Percentiles rank a stretch among this genome's conserved stretches.
Evolutionary conservation across 768 basidiomycete species (phyloP).

Genomic region (Rhodocollybia butyracea): DNA sequence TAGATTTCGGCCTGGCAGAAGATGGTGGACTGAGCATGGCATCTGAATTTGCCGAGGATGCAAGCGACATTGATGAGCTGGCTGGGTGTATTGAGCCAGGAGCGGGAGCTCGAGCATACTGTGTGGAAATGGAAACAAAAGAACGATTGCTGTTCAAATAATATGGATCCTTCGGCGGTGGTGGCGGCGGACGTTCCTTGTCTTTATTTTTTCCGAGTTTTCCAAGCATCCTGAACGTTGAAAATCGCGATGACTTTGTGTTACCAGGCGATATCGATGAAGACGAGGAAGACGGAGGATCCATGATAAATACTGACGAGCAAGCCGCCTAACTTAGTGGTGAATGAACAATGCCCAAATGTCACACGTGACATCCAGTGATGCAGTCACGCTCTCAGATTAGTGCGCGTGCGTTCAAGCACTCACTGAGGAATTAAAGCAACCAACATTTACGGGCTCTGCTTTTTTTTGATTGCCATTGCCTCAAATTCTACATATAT

Average conservation of each 20-base stretch:
- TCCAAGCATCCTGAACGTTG: conserved; percentile 16
- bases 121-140: conserved; percentile 43
- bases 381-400: too few species aligned
- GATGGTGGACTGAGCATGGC: conserved; percentile 9
- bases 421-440: too few species aligned
- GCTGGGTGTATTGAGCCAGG: conserved; percentile 30
- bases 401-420: too few species aligned
- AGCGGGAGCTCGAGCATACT: conserved; percentile 30
- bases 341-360: too few species aligned
- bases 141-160: conserved; percentile 44
- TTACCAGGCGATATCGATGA: background rate
- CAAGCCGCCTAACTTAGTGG: too few species aligned
- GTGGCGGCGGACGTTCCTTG: conserved; percentile 42
- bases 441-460: too few species aligned
- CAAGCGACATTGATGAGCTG: conserved; percentile 33
- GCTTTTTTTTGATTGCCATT: too few species aligned
- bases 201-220: conserved; percentile 10
- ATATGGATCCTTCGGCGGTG: conserved; percentile 62
- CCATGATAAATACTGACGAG: conserved; percentile 1
- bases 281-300: conserved; percentile 3
- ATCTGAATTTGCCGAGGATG: conserved; percentile 27
- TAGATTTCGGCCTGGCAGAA: conserved; percentile 27
- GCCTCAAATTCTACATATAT: too few species aligned
- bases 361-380: too few species aligned
- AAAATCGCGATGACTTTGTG: conserved; percentile 14